Conservation (phyloP, 345 rosid species). For the Melaleuca quinquenervia region DNA sequence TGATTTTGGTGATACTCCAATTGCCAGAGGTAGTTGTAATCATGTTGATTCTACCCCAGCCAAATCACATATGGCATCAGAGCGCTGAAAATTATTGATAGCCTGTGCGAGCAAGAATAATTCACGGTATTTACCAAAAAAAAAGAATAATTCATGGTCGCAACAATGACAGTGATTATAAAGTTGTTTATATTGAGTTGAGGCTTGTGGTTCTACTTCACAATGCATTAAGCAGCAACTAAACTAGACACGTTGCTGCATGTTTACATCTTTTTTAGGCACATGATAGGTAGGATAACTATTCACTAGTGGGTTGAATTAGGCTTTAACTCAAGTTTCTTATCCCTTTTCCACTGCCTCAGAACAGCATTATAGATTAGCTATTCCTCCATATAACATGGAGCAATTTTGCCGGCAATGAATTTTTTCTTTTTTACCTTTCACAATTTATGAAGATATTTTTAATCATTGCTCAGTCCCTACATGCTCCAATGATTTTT, state of each 20-base stretch:
- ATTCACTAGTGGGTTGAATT: neutral
- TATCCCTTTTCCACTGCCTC: neutral
- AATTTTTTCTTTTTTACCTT: neutral
- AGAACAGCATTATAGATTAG: neutral
- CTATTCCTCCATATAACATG: neutral
- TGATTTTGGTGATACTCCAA: neutral
- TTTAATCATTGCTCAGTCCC: neutral
- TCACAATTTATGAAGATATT: neutral
- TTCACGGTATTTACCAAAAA: too few species aligned
- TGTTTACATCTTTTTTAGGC: neutral
- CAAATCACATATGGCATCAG: neutral
- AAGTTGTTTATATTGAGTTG: neutral
- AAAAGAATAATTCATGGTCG: neutral
- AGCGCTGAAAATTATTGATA: neutral
- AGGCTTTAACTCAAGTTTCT: neutral
- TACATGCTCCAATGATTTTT: neutral
- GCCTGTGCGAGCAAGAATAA: neutral
- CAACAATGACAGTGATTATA: neutral
- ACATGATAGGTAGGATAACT: neutral
- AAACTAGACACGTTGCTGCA: neutral
- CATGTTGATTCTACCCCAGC: neutral
- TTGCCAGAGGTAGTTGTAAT: neutral
- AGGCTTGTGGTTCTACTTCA: neutral
- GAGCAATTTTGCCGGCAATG: neutral
- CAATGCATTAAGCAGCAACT: neutral